Percentiles rank a stretch among this genome's conserved stretches.
These are phyloP conservation scores for Coriaria nepalensis DNA, from an alignment of 306 rosid genomes.

Conservation along the genomic window DNA sequence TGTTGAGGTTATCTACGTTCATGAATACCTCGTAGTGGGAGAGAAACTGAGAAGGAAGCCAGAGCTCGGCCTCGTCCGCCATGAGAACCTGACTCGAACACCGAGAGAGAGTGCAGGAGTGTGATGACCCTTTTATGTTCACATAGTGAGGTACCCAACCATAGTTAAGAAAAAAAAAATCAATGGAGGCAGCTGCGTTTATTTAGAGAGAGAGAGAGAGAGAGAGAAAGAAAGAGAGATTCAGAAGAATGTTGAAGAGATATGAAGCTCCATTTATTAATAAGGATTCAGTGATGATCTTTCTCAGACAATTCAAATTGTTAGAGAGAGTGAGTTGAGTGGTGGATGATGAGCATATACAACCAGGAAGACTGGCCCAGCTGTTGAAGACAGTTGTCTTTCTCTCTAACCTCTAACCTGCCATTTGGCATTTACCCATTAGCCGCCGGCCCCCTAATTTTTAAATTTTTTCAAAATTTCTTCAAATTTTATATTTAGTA, in stretches of 20 bases:
- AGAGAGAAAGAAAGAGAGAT: neutral
- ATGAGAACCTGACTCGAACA: neutral
- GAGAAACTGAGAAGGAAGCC: constrained; percentile 6
- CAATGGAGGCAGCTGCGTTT: neutral
- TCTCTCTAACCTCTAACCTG: neutral
- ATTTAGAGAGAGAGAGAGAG: neutral
- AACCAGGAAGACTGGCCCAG: constrained; percentile 3
- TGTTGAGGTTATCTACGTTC: neutral
- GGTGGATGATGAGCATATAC: neutral
- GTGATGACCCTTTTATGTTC: too few species aligned
- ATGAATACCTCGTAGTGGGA: neutral
- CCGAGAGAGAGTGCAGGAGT: too few species aligned
- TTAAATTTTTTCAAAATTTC: neutral
- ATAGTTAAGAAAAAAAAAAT: too few species aligned
- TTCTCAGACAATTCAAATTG: constrained; percentile 1
- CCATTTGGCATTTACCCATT: constrained; percentile 5
- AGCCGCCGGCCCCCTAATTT: neutral
- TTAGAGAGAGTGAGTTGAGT: neutral
- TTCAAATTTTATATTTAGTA: neutral
- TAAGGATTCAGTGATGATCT: neutral
- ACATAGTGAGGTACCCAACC: too few species aligned
- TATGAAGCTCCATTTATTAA: constrained; percentile 1
- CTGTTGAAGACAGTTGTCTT: constrained; percentile 4
- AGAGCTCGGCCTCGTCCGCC: constrained; percentile 5
- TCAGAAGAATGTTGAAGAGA: neutral